These are phyloP conservation scores for Mycena pura DNA, from an alignment of 768 basidiomycete species.

Conservation along the genomic window DNA sequence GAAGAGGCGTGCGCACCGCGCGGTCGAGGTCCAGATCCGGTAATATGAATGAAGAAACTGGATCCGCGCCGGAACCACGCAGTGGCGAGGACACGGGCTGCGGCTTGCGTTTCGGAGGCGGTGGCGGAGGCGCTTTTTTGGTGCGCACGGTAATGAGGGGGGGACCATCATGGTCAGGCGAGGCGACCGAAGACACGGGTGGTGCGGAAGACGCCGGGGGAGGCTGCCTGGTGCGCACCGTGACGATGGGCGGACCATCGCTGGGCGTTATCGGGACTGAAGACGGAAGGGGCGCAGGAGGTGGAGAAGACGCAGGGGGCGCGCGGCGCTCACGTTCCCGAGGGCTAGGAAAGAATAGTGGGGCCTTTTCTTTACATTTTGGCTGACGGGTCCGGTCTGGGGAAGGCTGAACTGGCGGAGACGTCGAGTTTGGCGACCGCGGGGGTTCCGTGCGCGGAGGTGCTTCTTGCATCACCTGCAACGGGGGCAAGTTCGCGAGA, in stretches of 20 bases:
- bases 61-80: constrained; percentile 30
- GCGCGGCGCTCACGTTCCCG: constrained; percentile 23
- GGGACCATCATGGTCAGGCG: constrained; percentile 30
- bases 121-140: constrained; percentile 30
- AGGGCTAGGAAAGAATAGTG: not conserved
- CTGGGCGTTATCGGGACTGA: not conserved
- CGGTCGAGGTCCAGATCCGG: constrained; percentile 37
- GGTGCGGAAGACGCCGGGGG: no score
- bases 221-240: constrained; percentile 39
- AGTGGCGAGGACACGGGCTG: constrained; percentile 37
- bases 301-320: constrained; percentile 27
- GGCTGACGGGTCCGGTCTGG: constrained; percentile 13
- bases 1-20: constrained; percentile 46
- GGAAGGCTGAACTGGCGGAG: constrained; percentile 12
- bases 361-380: constrained; percentile 1
- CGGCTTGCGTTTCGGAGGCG: constrained; percentile 32
- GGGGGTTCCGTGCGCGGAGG: constrained; percentile 6
- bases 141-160: constrained; percentile 39
- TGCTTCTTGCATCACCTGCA: constrained; percentile 29
- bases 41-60: not conserved
- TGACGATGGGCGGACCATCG: constrained; percentile 36
- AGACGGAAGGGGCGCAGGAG: constrained; percentile 17
- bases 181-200: no score
- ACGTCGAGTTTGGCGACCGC: constrained; percentile 10
- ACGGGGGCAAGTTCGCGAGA: constrained; percentile 30